Conservation (phyloP, 768 basidiomycete species). For the Termitomyces eurrhizus region DNA sequence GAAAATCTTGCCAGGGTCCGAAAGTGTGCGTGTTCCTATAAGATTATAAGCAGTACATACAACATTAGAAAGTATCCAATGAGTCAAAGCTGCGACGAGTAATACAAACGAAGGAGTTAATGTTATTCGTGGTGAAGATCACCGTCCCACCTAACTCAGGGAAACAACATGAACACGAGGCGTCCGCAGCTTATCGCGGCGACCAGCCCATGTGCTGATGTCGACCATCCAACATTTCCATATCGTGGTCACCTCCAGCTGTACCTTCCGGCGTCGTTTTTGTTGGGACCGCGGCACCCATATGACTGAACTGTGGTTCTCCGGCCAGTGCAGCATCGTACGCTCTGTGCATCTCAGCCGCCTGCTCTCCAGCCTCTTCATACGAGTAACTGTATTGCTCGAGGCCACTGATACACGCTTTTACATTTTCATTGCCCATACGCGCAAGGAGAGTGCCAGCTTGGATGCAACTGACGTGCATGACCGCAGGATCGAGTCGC, state of each 20-base stretch:
- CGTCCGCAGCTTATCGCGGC: background rate
- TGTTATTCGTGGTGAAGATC: background rate
- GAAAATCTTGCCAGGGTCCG: background rate
- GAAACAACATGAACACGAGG: background rate
- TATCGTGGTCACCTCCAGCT: constrained; percentile 14
- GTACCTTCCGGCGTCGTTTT: constrained; percentile 26
- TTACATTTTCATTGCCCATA: constrained; percentile 78
- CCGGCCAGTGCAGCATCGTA: constrained; percentile 39
- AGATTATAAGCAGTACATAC: constrained; percentile 1
- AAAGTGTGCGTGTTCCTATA: background rate
- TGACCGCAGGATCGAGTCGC: constrained; percentile 83
- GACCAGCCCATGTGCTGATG: constrained; percentile 10
- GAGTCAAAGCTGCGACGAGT: background rate
- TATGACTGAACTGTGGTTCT: constrained; percentile 44
- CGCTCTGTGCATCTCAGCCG: constrained; percentile 60
- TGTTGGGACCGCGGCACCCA: constrained; percentile 34
- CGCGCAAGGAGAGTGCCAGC: constrained; percentile 81
- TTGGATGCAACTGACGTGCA: constrained; percentile 83
- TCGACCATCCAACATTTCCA: constrained; percentile 10
- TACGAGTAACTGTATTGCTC: constrained; percentile 88
- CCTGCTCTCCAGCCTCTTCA: constrained; percentile 80
- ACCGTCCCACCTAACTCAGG: background rate
- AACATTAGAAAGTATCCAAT: background rate
- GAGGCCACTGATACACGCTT: constrained; percentile 79
- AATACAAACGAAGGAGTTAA: background rate